Evolutionary conservation across 148 eudicot genomes (phyloP), one percentile per base, ranked within the genome.

Genomic region (Nyssa sinensis): DNA sequence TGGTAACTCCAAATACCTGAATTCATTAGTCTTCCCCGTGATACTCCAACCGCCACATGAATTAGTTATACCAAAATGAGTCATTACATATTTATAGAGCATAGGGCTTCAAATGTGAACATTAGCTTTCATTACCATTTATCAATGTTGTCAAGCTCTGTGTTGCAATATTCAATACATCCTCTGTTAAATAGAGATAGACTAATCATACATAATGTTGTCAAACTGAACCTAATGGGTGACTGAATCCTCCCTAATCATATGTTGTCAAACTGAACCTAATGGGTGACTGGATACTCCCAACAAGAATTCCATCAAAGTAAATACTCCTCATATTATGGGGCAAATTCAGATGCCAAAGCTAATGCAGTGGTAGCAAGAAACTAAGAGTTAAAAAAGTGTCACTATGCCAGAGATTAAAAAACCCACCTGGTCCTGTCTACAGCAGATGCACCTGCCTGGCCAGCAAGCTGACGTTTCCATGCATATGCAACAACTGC

Each of bases 381-480:
- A 51, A 21, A 41, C 25, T 5, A n/a, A 23, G 17, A 62, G 32
- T 24, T 32, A 67, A n/a, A 65, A 5, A 28, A 28, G 25, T 32
- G 66, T 75, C 31, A 41, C 13, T 17, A 44, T 44, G 14, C 19
- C 17, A n/a, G 28, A 67, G 8, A 29, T 35, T 66, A 34, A 62
- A 28, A 37, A 75, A 67, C 39, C 71, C 47, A 95, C 99, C 98
- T 89, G 61, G 99, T 96, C 78, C 99, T 86, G 77, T 96, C 99
- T 73, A 96, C 99, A 35, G 99, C 98, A 76, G 99, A 93, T 82
- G 99, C 97, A 75, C 99, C 99, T 79, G 99, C 99, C 85, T 96
- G 99, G 66, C 99, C 99, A 83, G 99, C 99, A 88, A 96, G 99
- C 81, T 96, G 99, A 16, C 99, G 91, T 81, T 96, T 96, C 99